A percentile compares a stretch with the other conserved stretches of the same genome.
Conservation (phyloP, 768 basidiomycete species). For the Mycena polygramma region DNA sequence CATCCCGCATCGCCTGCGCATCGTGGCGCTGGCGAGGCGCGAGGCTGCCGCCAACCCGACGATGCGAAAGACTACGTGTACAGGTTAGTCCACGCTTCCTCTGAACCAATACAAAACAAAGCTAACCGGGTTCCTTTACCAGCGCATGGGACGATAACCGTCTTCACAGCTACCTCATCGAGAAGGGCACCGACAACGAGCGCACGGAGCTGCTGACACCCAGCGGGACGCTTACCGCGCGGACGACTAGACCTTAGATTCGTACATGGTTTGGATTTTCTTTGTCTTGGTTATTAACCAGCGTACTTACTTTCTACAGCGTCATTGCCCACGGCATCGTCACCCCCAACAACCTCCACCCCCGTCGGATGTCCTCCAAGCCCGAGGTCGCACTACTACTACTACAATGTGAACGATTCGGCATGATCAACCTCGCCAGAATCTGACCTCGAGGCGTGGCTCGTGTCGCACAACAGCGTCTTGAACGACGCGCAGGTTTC, state of each 20-base stretch:
- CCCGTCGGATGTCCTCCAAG: slow-evolving; percentile 64
- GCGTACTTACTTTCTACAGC: slow-evolving; percentile 53
- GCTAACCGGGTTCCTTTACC: too few species aligned
- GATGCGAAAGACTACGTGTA: slow-evolving; percentile 91
- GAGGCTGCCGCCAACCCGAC: slow-evolving; percentile 68
- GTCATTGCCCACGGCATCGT: slow-evolving; percentile 82
- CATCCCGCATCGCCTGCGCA: slow-evolving; percentile 44
- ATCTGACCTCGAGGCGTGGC: slow-evolving; percentile 81
- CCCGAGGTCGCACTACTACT: slow-evolving; percentile 79
- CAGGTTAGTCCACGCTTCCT: slow-evolving; percentile 52
- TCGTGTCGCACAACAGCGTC: slow-evolving; percentile 78
- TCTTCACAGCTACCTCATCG: too few species aligned
- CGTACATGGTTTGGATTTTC: slow-evolving; percentile 1
- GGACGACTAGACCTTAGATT: slow-evolving; percentile 67
- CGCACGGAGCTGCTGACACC: too few species aligned
- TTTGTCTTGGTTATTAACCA: background rate
- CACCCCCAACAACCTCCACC: slow-evolving; percentile 62
- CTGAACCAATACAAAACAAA: too few species aligned
- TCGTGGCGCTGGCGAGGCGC: slow-evolving; percentile 66
- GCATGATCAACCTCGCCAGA: slow-evolving; percentile 78
- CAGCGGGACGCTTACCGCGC: too few species aligned
- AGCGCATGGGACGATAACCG: too few species aligned
- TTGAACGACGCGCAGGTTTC: slow-evolving; percentile 74
- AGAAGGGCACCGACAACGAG: too few species aligned
- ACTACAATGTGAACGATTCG: slow-evolving; percentile 71